Base-by-base conservation (phyloP, 306 rosid species). In the Ammopiptanthus mongolicus region DNA sequence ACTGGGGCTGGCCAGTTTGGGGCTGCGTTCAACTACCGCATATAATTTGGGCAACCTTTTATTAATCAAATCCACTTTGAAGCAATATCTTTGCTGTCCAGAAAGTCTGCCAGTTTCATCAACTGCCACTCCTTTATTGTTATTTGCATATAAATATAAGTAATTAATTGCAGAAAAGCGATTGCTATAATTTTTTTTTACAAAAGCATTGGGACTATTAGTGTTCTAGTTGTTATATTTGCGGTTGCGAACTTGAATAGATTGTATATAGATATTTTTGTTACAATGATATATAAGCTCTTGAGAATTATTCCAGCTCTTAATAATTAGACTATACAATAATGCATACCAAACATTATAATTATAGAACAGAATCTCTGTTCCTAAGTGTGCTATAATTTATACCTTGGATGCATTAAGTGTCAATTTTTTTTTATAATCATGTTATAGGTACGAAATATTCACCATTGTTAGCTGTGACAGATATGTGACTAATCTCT, bases 11-110 rank as follows among this genome's bases (percentile, higher is more conserved):
- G n/a, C n/a, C n/a, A n/a, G 68, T 42, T 58, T 51, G 41, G 15
- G 74, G 74, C 63, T 71, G 47, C 9, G 80, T 57, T 81, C 79
- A 87, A 80, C 88, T 29, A 87, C 81, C 80, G 23, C 65, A 50
- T 22, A 47, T 34, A 3, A 17, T 52, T 5, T 34, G 61, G 13
- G 51, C 25, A 19, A 19, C 15, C 21, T 25, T 57, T 14, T 42
- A 3, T 44, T 60, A 57, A 75, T 5, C 42, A 73, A 71, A 42
- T 57, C 44, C 44, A 31, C 33, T 33, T 67, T 5, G 13, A 33
- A 77, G 55, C 36, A 58, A 31, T 7, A 78, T 69, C 22, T 73
- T 55, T 3, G 64, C 83, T 75, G 77, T 80, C 82, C 71, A 75
- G 71, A 67, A 84, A 73, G 71, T 60, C 29, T 39, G 42, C 65